These are phyloP conservation scores for Elongisporangium senticosum DNA, from an alignment of 352 stramenopile genomes.

Conservation along the genomic window DNA sequence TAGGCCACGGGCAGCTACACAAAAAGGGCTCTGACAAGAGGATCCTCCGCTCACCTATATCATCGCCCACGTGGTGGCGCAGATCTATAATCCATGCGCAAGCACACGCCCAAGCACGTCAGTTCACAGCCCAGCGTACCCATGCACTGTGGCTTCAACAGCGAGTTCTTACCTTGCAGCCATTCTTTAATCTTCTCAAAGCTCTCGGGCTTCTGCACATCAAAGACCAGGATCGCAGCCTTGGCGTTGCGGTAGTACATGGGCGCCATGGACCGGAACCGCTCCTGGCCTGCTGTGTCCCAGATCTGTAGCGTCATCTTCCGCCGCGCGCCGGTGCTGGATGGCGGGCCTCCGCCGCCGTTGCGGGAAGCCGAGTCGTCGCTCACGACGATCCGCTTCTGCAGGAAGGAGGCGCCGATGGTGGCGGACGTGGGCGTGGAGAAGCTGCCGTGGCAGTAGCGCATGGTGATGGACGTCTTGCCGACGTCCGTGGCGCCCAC, in stretches of 20 bases:
- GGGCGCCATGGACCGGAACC: conserved; percentile 84
- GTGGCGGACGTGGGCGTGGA: conserved; percentile 79
- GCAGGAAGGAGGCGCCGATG: conserved; percentile 82
- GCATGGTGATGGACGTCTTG: conserved; percentile 87
- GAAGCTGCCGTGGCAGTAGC: conserved; percentile 85
- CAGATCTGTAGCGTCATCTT: conserved; percentile 89
- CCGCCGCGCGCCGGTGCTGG: conserved; percentile 22
- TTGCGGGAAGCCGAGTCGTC: conserved; percentile 17
- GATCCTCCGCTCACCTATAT: conserved; percentile 35
- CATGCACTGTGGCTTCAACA: neutral
- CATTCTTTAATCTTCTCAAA: conserved; percentile 88
- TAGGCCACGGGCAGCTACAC: neutral
- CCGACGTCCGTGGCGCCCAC: conserved; percentile 85
- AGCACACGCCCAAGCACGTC: neutral
- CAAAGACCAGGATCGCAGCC: conserved; percentile 83
- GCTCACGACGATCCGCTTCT: conserved; percentile 77
- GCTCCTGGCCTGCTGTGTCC: conserved; percentile 74
- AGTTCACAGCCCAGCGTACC: neutral
- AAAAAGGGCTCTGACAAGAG: neutral
- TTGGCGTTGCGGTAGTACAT: conserved; percentile 91
- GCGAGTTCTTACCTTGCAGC: conserved; percentile 50
- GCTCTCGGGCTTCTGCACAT: conserved; percentile 65
- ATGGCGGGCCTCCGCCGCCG: neutral
- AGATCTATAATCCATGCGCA: conserved; percentile 30
- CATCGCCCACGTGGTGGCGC: conserved; percentile 67